Base-by-base conservation (phyloP, 805 yeast species). In the Lipomyces yamadae region DNA sequence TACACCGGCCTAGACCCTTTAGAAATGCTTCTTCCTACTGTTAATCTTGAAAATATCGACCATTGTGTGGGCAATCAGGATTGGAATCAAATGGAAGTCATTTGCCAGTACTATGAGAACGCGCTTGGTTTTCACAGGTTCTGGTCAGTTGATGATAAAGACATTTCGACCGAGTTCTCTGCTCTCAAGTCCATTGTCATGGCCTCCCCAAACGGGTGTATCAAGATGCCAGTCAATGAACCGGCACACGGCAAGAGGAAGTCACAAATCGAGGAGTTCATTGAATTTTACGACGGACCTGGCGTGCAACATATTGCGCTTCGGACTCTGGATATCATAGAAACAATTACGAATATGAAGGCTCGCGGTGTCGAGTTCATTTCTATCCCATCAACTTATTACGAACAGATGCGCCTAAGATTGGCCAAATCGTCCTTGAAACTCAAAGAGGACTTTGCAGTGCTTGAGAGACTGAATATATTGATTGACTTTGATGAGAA, bases 221-320 rank as follows among this genome's bases (percentile, higher is more conserved):
- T 90, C 69, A 89, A 90, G 75, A 87, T 91, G 86, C 96, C 96
- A 13, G 83, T 91, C 58, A 91, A 91, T 76, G 96, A 91, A 75
- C 96, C 97, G 0, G 93, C 92, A 0, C 75, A 79, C 60, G 91
- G 92, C 0, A 75, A 79, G 53, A 83, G 83, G 74, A 85, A 81
- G 73, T 86, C 92, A 1, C 96, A 91, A 74, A 88, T 91, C 66
- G 96, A 90, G 76, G 97, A 91, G 76, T 91, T 88, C 74, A 77
- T 88, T 68, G 89, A 88, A 62, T 91, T 80, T 72, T 83, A 90
- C 75, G 84, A 84, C 56, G 96, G 96, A 0, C 88, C 95, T 0
- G 96, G 96, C 2, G 84, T 91, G 52, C 96, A 91, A 77, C 96
- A 91, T 74, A 80, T 91, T 73, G 96, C 96, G 0, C 75, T 91